Evolutionary conservation across 2,329 filamentous ascomycete species (phyloP).

Genomic region (Neofusicoccum laricinum): DNA sequence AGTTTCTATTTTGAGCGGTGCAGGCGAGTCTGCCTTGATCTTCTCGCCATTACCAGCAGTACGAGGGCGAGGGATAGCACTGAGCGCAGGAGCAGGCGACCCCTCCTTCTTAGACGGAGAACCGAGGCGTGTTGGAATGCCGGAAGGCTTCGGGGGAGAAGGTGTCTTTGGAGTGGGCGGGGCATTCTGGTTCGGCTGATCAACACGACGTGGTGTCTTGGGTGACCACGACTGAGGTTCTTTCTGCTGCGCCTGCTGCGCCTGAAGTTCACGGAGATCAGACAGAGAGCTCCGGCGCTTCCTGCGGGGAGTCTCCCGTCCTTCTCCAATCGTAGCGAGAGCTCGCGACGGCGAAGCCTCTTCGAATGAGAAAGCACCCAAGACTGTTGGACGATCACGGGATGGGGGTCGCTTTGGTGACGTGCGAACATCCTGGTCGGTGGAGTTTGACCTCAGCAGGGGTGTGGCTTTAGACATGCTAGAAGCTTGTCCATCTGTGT

Average conservation of each 20-base stretch:
- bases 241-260: conserved; percentile 46
- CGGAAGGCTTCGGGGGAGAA: conserved; percentile 30
- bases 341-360: conserved; percentile 43
- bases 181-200: conserved; percentile 17
- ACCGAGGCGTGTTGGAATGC: conserved; percentile 40
- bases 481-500: conserved; percentile 56
- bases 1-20: neutral
- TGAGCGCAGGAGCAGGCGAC: conserved; percentile 29
- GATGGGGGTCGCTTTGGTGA: conserved; percentile 53
- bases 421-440: conserved; percentile 60
- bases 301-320: conserved; percentile 54
- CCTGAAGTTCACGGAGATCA: conserved; percentile 67
- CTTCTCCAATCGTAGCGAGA: conserved; percentile 43
- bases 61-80: conserved; percentile 8
- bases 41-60: neutral
- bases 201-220: conserved; percentile 33
- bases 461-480: conserved; percentile 64
- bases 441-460: conserved; percentile 70
- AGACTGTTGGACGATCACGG: conserved; percentile 52
- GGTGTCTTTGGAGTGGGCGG: conserved; percentile 34
- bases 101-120: conserved; percentile 46
- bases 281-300: conserved; percentile 91
- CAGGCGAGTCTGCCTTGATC: neutral
- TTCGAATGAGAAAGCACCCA: conserved; percentile 49
- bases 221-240: conserved; percentile 34